Evolutionary conservation across 129 eudicot species (phyloP).

Genomic region (Logfia minima): DNA sequence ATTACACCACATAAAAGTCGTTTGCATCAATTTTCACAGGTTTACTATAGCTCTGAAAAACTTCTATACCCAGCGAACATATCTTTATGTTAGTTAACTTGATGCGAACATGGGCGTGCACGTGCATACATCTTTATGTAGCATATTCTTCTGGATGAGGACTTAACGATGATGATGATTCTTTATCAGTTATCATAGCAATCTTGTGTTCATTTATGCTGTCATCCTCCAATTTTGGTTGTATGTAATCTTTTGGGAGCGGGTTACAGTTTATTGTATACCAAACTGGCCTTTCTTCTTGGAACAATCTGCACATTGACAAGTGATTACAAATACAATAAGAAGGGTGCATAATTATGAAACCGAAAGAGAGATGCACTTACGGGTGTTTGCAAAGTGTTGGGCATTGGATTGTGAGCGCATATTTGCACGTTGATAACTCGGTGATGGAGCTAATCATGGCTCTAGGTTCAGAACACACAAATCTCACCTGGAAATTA

Average conservation of each 20-base stretch:
- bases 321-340: background rate
- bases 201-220: conserved; percentile 38
- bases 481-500: conserved; percentile 79
- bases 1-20: background rate
- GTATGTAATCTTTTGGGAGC: conserved; percentile 64
- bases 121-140: background rate
- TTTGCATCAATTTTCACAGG: background rate
- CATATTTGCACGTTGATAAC: conserved; percentile 94
- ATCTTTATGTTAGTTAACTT: background rate
- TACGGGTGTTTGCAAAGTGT: conserved; percentile 94
- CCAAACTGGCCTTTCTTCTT: conserved; percentile 89
- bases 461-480: conserved; percentile 89
- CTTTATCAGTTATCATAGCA: conserved; percentile 52
- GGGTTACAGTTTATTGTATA: conserved; percentile 83
- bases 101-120: background rate
- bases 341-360: background rate
- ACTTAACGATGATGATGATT: conserved; percentile 22
- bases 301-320: conserved; percentile 60
- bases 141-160: conserved; percentile 51
- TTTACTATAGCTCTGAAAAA: conserved; percentile 10
- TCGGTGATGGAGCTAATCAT: conserved; percentile 93
- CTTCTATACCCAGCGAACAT: background rate
- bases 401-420: conserved; percentile 90
- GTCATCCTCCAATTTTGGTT: conserved; percentile 45
- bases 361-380: conserved; percentile 28